Base-by-base conservation (phyloP, 1,284 basidiomycete species). In the Sporisorium iseilematis-ciliati region DNA sequence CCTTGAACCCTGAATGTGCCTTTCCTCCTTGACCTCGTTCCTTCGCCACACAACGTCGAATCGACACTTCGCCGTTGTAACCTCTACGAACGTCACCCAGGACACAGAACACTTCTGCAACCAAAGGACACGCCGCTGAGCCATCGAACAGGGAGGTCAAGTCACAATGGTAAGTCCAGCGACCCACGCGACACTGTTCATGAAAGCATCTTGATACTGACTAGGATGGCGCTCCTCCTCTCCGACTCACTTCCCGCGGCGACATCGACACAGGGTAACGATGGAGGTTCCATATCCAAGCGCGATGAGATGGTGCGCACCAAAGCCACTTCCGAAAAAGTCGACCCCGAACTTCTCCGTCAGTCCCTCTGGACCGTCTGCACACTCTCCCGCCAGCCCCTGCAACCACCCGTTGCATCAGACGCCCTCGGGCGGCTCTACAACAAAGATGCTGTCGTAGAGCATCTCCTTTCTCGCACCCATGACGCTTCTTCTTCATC, bases 231-330 rank as follows among this genome's bases (percentile, higher is more conserved):
- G 5, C 20, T 2, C 21, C 38, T n/a, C 6, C 46, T 31, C 2
- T 40, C 7, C 10, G 6, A 18, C 29, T 45, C 33, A 18, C 14
- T 14, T 20, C 26, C 40, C 33, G 23, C 18, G 7, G 18, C 35
- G 8, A 41, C 35, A 3, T 10, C 16, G 7, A 7, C 1, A 20
- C 49, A 82, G 83, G 83, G 83, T 18, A 80, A 79, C 56, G 83
- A 85, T 58, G 83, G 83, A 26, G 83, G 83, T 45, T 77, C 81
- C 2, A 84, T 85, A 52, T 75, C 82, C 31, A 67, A 74, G 43
- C 70, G 83, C 18, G 74, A 78, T 29, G 83, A 85, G 53, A 57
- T 85, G 7, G 83, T 85, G 14, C 75, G 76, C 11, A 80, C 78
- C 14, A 77, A 78, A 57, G 71, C 65, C 3, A 42, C 59, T 2